Percentiles rank a stretch among this genome's conserved stretches.
Conservation (phyloP, 2,329 filamentous ascomycete species). For the Venturia carpophila region DNA sequence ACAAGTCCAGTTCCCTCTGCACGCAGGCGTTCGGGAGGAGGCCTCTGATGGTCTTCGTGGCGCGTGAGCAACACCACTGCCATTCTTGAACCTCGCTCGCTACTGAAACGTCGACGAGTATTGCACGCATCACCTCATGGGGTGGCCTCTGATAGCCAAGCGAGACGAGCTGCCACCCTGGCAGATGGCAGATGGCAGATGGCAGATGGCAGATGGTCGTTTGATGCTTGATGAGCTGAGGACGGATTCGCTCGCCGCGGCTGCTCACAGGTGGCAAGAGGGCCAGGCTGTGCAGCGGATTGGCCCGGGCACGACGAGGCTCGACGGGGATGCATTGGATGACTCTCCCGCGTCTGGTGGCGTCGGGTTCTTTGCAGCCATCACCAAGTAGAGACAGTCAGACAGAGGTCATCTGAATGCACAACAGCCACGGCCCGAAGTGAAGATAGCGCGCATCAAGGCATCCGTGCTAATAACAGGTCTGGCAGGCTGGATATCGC, state of each 20-base stretch:
- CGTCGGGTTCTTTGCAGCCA: neutral
- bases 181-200: too few relatives aligned
- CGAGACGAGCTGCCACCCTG: neutral
- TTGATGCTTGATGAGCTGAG: neutral
- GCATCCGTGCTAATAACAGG: neutral
- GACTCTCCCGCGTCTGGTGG: neutral
- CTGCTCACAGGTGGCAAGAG: conserved; percentile 5
- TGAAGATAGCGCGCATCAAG: neutral
- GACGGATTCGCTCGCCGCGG: neutral
- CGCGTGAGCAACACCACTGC: neutral
- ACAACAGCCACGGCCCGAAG: neutral
- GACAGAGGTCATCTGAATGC: conserved; percentile 2
- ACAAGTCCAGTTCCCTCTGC: neutral
- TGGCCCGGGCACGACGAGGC: neutral
- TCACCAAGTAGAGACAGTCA: too few relatives aligned
- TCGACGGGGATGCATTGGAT: conserved; percentile 1
- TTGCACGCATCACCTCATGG: too few relatives aligned
- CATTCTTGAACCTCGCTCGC: too few relatives aligned
- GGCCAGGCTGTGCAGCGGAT: neutral
- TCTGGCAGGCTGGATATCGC: neutral
- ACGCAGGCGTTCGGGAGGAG: neutral
- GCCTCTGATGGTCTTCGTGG: neutral
- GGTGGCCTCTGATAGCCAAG: too few relatives aligned
- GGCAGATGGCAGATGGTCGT: too few relatives aligned
- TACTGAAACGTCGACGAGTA: too few relatives aligned